These are phyloP conservation scores for Lactuca saligna DNA, from an alignment of 129 eudicot genomes.

Conservation along the genomic window DNA sequence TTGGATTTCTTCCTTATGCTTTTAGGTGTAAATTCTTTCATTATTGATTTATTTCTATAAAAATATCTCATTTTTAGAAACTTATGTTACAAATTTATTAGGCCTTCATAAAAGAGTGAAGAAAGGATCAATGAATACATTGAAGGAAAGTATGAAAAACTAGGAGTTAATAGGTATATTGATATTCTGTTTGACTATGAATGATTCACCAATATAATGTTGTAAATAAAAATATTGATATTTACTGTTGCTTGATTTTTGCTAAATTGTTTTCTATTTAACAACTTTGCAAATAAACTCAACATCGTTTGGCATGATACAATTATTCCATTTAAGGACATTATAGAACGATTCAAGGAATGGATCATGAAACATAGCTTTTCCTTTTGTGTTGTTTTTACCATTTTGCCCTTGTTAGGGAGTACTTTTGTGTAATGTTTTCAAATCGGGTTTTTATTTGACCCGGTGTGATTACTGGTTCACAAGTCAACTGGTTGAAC, in stretches of 20 bases:
- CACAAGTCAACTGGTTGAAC: too few relatives aligned
- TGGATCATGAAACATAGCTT: constrained; percentile 64
- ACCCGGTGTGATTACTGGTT: too few relatives aligned
- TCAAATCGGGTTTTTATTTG: too few relatives aligned
- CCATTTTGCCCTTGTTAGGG: too few relatives aligned
- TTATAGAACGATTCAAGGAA: constrained; percentile 55
- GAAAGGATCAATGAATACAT: constrained; percentile 71
- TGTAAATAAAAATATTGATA: background rate
- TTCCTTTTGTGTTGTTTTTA: constrained; percentile 18
- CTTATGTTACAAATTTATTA: constrained; percentile 61
- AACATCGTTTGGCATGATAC: too few relatives aligned
- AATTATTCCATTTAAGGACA: too few relatives aligned
- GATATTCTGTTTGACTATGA: background rate
- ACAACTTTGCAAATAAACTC: too few relatives aligned
- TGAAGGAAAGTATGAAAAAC: constrained; percentile 82
- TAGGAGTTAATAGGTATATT: constrained; percentile 78
- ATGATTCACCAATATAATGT: background rate
- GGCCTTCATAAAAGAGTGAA: constrained; percentile 86
- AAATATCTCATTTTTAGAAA: too few relatives aligned
- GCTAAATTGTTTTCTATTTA: background rate
- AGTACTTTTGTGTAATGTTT: too few relatives aligned
- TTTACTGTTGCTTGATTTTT: constrained; percentile 1
- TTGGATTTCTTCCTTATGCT: constrained; percentile 80
- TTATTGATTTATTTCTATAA: background rate
- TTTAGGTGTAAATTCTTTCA: background rate